Percentiles rank a stretch among this genome's conserved stretches.
Conservation (phyloP, 2,329 filamentous ascomycete species). For the Lasiodiplodia sp. region DNA sequence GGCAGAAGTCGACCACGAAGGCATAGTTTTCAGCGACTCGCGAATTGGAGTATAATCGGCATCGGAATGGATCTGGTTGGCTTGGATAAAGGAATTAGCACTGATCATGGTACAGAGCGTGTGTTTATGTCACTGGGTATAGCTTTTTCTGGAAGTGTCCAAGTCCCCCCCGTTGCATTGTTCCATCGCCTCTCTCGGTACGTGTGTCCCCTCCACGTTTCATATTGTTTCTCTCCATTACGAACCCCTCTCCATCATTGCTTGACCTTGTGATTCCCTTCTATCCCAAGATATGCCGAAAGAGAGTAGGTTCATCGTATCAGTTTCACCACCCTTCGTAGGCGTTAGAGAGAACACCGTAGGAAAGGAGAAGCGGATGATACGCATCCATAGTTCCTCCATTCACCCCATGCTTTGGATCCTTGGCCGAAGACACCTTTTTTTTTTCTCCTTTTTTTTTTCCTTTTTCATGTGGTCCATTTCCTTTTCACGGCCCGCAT, state of each 20-base stretch:
- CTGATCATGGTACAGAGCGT: neutral
- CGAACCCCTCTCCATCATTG: neutral
- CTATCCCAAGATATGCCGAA: neutral
- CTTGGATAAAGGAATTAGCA: neutral
- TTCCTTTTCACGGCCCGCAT: neutral
- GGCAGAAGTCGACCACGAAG: slow-evolving; percentile 31
- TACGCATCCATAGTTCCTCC: neutral
- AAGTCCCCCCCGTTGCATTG: neutral
- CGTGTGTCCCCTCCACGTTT: neutral
- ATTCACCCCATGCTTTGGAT: neutral
- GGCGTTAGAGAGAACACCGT: neutral
- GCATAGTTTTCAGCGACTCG: neutral
- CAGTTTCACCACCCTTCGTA: neutral
- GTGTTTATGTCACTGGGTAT: slow-evolving; percentile 1
- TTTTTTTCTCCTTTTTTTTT: neutral
- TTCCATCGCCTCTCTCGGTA: slow-evolving; percentile 6
- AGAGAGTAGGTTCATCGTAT: neutral
- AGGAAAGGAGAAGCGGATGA: neutral
- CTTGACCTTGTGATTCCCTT: neutral
- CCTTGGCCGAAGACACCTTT: neutral
- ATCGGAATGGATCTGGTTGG: neutral
- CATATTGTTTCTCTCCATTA: neutral
- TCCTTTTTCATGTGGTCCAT: too few relatives aligned
- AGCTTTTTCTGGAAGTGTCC: neutral
- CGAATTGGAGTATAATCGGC: neutral